These are phyloP conservation scores for Sutorius australiensis DNA, from an alignment of 768 basidiomycete genomes.

Conservation along the genomic window DNA sequence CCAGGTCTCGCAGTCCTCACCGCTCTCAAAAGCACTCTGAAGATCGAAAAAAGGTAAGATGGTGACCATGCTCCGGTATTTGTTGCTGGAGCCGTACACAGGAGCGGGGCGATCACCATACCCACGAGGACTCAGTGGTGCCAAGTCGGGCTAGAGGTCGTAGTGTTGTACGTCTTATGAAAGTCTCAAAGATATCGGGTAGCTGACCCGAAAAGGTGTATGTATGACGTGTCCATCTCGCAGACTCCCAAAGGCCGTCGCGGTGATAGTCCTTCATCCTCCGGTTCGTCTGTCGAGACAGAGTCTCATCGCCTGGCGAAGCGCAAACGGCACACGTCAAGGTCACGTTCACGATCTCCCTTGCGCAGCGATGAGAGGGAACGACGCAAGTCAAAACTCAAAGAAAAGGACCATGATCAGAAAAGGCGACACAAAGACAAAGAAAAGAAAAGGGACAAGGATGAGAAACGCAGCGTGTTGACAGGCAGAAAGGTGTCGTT, in stretches of 20 bases:
- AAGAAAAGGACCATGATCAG: constrained; percentile 31
- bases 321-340: constrained; percentile 17
- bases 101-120: constrained; percentile 9
- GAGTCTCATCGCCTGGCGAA: constrained; percentile 13
- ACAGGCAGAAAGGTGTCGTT: constrained; percentile 56
- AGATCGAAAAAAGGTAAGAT: constrained; percentile 8
- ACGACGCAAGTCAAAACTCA: constrained; percentile 23
- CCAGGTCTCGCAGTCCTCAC: constrained; percentile 22
- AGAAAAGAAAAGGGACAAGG: constrained; percentile 36
- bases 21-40: constrained; percentile 3
- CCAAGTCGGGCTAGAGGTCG: constrained; percentile 18
- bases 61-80: not conserved
- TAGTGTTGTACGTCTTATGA: constrained; percentile 28
- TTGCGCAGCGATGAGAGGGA: constrained; percentile 29
- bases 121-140: not conserved
- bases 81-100: not conserved
- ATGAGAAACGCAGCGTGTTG: constrained; percentile 51
- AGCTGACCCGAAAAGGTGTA: constrained; percentile 27
- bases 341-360: constrained; percentile 24
- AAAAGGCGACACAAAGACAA: constrained; percentile 38
- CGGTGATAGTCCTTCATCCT: constrained; percentile 19
- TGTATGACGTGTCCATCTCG: constrained; percentile 8
- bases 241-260: constrained; percentile 22
- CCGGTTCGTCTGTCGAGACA: constrained; percentile 14
- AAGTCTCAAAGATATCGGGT: not conserved